Evolutionary conservation across 106 monocot species (phyloP).

Genomic region (Acorus gramineus): DNA sequence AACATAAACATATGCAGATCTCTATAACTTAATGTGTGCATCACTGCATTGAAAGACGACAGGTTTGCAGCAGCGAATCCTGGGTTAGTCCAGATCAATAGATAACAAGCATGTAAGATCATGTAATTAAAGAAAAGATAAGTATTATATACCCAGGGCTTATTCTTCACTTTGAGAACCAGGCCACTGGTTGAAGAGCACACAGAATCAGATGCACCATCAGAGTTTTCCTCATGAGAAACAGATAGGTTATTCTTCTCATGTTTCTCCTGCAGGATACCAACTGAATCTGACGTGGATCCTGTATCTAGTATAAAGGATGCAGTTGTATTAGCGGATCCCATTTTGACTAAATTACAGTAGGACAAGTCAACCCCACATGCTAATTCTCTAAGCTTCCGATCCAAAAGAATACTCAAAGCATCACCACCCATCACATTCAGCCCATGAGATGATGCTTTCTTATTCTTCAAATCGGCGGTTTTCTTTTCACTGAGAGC

Average conservation of each 20-base stretch:
- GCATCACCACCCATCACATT: conserved; percentile 60
- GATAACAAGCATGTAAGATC: too few relatives aligned
- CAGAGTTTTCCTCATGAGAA: conserved; percentile 13
- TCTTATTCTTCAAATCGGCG: conserved; percentile 5
- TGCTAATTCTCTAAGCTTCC: conserved; percentile 72
- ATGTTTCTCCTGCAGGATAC: conserved; percentile 4
- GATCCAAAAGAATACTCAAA: conserved; percentile 68
- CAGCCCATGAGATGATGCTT: conserved; percentile 16
- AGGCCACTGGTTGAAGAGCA: conserved; percentile 13
- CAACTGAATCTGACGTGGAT: conserved; percentile 8
- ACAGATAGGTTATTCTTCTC: conserved; percentile 9
- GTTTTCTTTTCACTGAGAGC: conserved; percentile 10
- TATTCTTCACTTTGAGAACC: conserved; percentile 11
- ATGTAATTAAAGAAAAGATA: not conserved
- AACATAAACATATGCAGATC: too few relatives aligned
- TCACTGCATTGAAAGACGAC: too few relatives aligned
- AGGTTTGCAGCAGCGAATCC: too few relatives aligned
- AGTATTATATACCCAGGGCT: conserved; percentile 21
- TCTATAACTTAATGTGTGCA: too few relatives aligned
- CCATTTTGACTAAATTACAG: conserved; percentile 16
- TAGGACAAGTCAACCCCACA: conserved; percentile 25
- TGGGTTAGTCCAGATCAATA: too few relatives aligned
- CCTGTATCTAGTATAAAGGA: conserved; percentile 17
- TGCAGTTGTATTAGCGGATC: conserved; percentile 7
- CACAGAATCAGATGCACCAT: conserved; percentile 1